phyloP scores from a whole-genome alignment of 768 basidiomycete genomes.

The Fomitopsis pulvina region DNA sequence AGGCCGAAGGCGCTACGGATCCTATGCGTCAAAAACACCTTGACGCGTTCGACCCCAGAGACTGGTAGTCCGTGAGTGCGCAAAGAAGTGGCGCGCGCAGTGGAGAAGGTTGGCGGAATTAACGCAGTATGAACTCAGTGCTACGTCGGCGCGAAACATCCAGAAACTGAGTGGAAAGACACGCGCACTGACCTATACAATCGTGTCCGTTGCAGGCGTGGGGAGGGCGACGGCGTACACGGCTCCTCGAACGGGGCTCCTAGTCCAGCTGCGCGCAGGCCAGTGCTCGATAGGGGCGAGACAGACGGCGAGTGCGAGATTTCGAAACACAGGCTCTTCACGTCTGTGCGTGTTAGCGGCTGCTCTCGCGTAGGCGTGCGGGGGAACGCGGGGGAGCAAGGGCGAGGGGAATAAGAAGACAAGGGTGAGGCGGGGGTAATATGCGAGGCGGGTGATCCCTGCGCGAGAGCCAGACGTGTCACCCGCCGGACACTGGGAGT shows the following conservation, averaged over 20 bases:
- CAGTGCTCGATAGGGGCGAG: constrained; percentile 13
- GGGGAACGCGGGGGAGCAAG: constrained; percentile 11
- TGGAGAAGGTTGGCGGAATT: constrained; percentile 9
- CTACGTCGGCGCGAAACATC: neutral
- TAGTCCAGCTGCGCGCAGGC: constrained; percentile 1
- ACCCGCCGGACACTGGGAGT: constrained; percentile 11
- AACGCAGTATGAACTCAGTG: neutral
- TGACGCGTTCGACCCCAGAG: constrained; percentile 3
- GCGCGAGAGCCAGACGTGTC: constrained; percentile 12
- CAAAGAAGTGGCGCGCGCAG: neutral
- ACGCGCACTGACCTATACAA: constrained; percentile 16
- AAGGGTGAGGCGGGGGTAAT: constrained; percentile 16
- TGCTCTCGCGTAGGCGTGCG: constrained; percentile 13
- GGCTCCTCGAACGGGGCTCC: constrained; percentile 10
- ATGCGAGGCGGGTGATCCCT: constrained; percentile 14
- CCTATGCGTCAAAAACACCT: constrained; percentile 3
- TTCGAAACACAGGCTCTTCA: constrained; percentile 5
- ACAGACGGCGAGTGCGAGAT: constrained; percentile 12
- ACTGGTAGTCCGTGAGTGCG: neutral
- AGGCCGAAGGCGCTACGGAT: neutral
- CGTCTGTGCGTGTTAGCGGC: constrained; percentile 2
- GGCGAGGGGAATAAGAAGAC: constrained; percentile 16
- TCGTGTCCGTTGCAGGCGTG: constrained; percentile 14
- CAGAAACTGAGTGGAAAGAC: constrained; percentile 10
- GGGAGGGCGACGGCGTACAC: constrained; percentile 16